Conservation (phyloP, 371 early-diverging fungal genomes). For the Haplosporangium sp. region DNA sequence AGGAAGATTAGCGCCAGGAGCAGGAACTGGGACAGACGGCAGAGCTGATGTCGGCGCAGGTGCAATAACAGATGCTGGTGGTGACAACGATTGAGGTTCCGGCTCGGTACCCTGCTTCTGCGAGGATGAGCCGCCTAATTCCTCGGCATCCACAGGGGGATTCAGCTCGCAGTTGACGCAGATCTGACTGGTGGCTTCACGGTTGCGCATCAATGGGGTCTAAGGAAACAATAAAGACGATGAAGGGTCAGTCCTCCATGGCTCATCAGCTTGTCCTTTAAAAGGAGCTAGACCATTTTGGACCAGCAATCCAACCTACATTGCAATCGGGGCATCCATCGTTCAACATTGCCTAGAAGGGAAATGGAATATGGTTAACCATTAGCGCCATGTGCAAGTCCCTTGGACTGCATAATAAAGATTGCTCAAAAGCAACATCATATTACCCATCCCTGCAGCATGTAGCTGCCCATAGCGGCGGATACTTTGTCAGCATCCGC, state of each 20-base stretch:
- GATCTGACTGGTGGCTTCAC: conserved; percentile 52
- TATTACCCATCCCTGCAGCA: conserved; percentile 53
- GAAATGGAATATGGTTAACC: not conserved
- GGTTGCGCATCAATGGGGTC: conserved; percentile 55
- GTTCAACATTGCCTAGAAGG: conserved; percentile 36
- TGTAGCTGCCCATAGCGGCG: conserved; percentile 46
- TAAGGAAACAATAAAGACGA: conserved; percentile 5
- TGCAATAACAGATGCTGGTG: not conserved
- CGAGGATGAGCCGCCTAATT: conserved; percentile 1
- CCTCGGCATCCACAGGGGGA: conserved; percentile 48
- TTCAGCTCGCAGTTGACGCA: conserved; percentile 52
- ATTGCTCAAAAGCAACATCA: not conserved
- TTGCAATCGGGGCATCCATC: conserved; percentile 56
- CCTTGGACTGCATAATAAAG: not conserved
- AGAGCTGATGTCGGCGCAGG: conserved; percentile 37
- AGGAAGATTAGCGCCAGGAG: conserved; percentile 10
- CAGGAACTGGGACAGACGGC: conserved; percentile 16
- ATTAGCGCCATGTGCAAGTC: not conserved
- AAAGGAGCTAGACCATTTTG: conserved; percentile 7
- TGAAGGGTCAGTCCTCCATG: not conserved
- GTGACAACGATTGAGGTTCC: conserved; percentile 6
- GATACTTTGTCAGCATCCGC: conserved; percentile 49
- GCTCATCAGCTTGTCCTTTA: not conserved
- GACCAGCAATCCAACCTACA: conserved; percentile 28
- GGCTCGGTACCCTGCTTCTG: conserved; percentile 9